Base-by-base conservation (phyloP, 2,329 filamentous ascomycete genomes). In the Didymella glomerata region DNA sequence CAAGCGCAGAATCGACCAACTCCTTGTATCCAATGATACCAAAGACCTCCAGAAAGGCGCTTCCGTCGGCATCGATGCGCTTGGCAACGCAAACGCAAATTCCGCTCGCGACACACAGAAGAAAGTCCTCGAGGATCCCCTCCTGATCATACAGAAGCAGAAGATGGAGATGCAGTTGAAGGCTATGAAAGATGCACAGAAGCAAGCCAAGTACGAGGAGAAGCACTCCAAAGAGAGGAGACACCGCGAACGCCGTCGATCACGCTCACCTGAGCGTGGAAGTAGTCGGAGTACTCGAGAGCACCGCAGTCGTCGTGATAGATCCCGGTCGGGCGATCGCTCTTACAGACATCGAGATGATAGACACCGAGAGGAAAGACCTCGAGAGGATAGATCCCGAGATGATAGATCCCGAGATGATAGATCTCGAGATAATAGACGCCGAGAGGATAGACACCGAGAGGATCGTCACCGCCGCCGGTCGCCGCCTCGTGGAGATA, bases 61-160 rank as follows among this genome's bases (percentile, higher is more conserved):
- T 27, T 72, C 73, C 10, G 72, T 74, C 1, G 68, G 72, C 16
- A 66, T 77, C 34, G 74, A 79, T 48, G 83, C 87, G 32, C 85
- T 88, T 5, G 83, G 84, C 0, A 68, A 88, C 49, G 82, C 83
- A 0, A 70, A 88, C 48, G 89, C 89, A 25, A 92, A 92, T 73
- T 90, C 86, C 3, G 83, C 88, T 16, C 84, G 91, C 63, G 95
- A 99, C 76, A 93, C 89, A 0, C 90, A 92, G 28, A 79, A 87
- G 47, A 99, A 99, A 80, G 88, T 98, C 46, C 85, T 93, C 64
- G 91, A 96, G 65, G 95, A 99, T 74, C 95, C 95, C 0, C 83
- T 99, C 70, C 81, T 98, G 32, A 92, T 93, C 24, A 97, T 99
- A 76, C 97, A 96, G 83, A 90, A 88, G 74, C 90, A 96, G 74